Percentiles rank a stretch among this genome's conserved stretches.
Evolutionary conservation across 768 basidiomycete species (phyloP).

Genomic region (Russula sp.): DNA sequence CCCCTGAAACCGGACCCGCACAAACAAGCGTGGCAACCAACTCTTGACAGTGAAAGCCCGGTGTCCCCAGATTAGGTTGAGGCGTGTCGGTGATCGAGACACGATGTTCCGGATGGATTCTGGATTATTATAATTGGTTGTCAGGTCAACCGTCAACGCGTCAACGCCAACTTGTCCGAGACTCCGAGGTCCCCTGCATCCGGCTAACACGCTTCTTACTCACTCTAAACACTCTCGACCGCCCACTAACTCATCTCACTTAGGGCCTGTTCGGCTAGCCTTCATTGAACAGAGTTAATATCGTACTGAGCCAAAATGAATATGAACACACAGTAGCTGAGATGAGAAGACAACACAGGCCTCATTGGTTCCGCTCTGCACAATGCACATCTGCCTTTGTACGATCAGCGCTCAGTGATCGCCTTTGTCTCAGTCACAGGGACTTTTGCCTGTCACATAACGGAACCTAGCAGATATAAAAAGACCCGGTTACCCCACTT

Average conservation of each 20-base stretch:
- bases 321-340: neutral
- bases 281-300: neutral
- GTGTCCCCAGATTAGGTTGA: neutral
- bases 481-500: neutral
- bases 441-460: slow-evolving; percentile 12
- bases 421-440: neutral
- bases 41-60: too few relatives aligned
- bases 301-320: neutral
- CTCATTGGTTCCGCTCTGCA: neutral
- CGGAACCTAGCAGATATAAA: slow-evolving; percentile 12
- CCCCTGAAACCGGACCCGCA: too few relatives aligned
- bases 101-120: neutral
- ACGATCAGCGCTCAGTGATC: neutral
- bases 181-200: too few relatives aligned
- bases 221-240: neutral
- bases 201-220: neutral
- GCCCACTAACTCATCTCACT: neutral
- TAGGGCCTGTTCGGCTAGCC: too few relatives aligned
- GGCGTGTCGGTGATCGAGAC: neutral
- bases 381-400: neutral
- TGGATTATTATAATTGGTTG: too few relatives aligned
- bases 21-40: too few relatives aligned
- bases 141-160: slow-evolving; percentile 2
- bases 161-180: too few relatives aligned
- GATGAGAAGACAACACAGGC: neutral